A percentile compares a stretch with the other conserved stretches of the same genome.
phyloP scores from a whole-genome alignment of 2,329 filamentous ascomycete genomes.

The Nigrospora oryzae region DNA sequence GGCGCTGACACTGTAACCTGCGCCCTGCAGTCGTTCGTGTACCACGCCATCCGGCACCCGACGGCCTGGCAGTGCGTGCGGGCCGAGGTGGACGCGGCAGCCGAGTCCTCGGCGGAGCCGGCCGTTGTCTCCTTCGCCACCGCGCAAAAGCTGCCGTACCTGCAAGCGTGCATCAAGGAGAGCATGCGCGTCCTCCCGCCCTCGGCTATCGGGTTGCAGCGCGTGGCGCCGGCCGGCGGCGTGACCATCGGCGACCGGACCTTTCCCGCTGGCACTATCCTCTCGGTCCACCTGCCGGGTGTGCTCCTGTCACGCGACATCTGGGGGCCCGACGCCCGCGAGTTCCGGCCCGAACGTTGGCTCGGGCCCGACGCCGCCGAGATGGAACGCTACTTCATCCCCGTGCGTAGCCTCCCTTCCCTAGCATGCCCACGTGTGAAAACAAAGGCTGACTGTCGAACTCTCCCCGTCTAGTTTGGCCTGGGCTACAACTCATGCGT shows the following conservation, averaged over 20 bases:
- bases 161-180: conserved; percentile 25
- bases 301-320: conserved; percentile 16
- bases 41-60: conserved; percentile 4
- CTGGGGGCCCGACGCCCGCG: conserved; percentile 11
- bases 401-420: conserved; percentile 6
- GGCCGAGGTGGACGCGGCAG: conserved; percentile 13
- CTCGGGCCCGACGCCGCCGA: conserved; percentile 5
- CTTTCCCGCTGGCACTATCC: conserved; percentile 17
- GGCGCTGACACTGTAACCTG: neutral
- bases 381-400: conserved; percentile 9
- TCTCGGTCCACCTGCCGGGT: conserved; percentile 14
- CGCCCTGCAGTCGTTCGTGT: conserved; percentile 2
- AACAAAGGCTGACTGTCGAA: neutral
- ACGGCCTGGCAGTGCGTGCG: conserved; percentile 1
- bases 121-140: conserved; percentile 13
- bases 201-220: conserved; percentile 16
- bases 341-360: conserved; percentile 15
- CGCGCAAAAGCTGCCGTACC: conserved; percentile 19
- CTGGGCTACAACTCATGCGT: conserved; percentile 5
- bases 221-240: conserved; percentile 15
- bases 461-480: neutral
- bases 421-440: neutral
- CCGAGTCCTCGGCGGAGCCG: conserved; percentile 4
- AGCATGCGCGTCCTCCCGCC: conserved; percentile 18
- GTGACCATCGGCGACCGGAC: conserved; percentile 14